Percentiles rank a stretch among this genome's conserved stretches.
Evolutionary conservation across 371 early-diverging fungal species (phyloP).

Genomic region (Circinella umbellata): DNA sequence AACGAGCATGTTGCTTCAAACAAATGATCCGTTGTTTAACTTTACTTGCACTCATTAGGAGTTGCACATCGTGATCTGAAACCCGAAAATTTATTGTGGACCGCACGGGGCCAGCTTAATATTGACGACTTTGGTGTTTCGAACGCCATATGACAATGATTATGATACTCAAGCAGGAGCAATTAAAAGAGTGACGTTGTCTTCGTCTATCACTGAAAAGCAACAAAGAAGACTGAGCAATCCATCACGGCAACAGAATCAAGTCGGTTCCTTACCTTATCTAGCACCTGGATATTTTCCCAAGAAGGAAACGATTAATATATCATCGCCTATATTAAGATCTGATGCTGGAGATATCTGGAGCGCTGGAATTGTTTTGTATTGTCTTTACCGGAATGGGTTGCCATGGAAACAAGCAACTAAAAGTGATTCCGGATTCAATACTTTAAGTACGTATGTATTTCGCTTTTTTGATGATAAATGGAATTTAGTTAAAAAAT

Average conservation of each 20-base stretch:
- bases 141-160: constrained; percentile 71
- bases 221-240: no score
- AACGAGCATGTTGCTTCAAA: constrained; percentile 56
- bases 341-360: constrained; percentile 74
- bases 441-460: no score
- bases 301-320: constrained; percentile 49
- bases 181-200: no score
- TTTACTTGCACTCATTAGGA: constrained; percentile 48
- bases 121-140: constrained; percentile 95
- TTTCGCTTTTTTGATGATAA: no score
- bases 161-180: no score
- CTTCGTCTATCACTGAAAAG: no score
- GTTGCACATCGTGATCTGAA: constrained; percentile 70
- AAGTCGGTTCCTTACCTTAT: constrained; percentile 82
- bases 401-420: constrained; percentile 64
- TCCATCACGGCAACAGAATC: constrained; percentile 12
- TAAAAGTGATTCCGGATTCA: constrained; percentile 67
- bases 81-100: constrained; percentile 66
- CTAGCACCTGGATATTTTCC: constrained; percentile 79
- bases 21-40: constrained; percentile 92
- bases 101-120: constrained; percentile 56
- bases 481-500: no score
- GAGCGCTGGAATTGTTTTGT: constrained; percentile 82
- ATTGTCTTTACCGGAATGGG: constrained; percentile 75
- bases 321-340: constrained; percentile 4